Conservation (phyloP, 2,329 filamentous ascomycete species). For the Penicillium expansum region DNA sequence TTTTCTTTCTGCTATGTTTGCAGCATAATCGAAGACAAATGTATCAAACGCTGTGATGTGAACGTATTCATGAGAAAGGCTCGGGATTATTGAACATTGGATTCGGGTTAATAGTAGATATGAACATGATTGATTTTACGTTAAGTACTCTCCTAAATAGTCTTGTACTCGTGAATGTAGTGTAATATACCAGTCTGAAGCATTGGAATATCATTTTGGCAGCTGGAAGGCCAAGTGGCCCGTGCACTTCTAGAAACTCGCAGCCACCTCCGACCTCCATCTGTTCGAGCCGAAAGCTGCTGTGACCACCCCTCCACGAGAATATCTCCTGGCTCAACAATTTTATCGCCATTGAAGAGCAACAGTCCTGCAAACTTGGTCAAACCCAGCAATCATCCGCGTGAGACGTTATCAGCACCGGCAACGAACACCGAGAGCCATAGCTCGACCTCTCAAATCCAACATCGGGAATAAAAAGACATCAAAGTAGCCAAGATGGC, state of each 20-base stretch:
- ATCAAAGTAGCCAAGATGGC: constrained; percentile 33
- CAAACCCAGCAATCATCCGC: neutral
- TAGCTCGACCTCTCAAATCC: neutral
- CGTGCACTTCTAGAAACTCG: constrained; percentile 21
- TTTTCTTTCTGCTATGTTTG: constrained; percentile 29
- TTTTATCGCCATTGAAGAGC: neutral
- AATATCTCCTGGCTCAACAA: neutral
- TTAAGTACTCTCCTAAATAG: neutral
- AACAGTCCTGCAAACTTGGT: neutral
- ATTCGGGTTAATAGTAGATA: constrained; percentile 30
- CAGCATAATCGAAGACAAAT: constrained; percentile 27
- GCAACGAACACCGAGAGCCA: constrained; percentile 1
- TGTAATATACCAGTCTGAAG: neutral
- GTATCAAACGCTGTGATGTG: constrained; percentile 30
- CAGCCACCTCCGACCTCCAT: constrained; percentile 14
- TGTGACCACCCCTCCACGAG: neutral
- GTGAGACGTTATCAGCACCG: neutral
- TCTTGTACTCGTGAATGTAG: neutral
- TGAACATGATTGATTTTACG: constrained; percentile 21
- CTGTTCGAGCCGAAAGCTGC: neutral
- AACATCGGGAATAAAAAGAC: neutral
- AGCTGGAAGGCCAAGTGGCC: constrained; percentile 11
- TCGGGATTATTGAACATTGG: constrained; percentile 27
- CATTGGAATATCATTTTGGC: neutral
- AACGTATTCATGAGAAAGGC: constrained; percentile 27